Conservation (phyloP, 371 early-diverging fungal genomes). For the Nosema muscidifuracis region DNA sequence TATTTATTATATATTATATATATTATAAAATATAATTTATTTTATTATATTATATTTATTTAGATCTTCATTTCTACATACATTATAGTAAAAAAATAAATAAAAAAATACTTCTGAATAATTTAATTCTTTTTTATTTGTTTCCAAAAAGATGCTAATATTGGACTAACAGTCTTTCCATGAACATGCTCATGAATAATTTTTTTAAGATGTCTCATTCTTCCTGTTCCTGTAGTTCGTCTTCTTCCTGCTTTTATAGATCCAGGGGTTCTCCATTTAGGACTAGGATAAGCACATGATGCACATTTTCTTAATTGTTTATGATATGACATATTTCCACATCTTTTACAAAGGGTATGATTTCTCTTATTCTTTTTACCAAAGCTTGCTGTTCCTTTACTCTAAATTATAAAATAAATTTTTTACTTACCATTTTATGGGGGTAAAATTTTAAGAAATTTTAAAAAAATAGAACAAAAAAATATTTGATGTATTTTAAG, state of each 20-base stretch:
- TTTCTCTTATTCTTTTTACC: constrained; percentile 99
- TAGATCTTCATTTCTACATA: too few relatives aligned
- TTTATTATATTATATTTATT: too few relatives aligned
- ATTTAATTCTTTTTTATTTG: constrained; percentile 9
- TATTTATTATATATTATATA: too few relatives aligned
- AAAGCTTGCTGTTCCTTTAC: constrained; percentile 95
- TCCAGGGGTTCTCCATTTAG: constrained; percentile 84
- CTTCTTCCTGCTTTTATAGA: constrained; percentile 87
- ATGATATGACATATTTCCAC: constrained; percentile 93
- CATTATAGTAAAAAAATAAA: too few relatives aligned
- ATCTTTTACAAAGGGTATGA: constrained; percentile 92
- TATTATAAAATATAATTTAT: too few relatives aligned
- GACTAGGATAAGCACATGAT: constrained; percentile 93
- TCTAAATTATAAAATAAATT: constrained; percentile 14
- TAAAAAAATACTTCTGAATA: too few relatives aligned
- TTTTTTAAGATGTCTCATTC: constrained; percentile 85
- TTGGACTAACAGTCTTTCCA: constrained; percentile 39
- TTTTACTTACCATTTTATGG: constrained; percentile 33
- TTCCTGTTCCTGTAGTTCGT: constrained; percentile 95
- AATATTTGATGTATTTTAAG: too few relatives aligned
- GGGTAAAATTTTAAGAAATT: constrained; percentile 5
- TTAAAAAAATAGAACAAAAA: too few relatives aligned
- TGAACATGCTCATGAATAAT: constrained; percentile 16
- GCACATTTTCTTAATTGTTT: constrained; percentile 98
- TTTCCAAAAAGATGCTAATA: constrained; percentile 35